Base-by-base conservation (phyloP, 805 yeast species). In the Pichia eremophila region DNA sequence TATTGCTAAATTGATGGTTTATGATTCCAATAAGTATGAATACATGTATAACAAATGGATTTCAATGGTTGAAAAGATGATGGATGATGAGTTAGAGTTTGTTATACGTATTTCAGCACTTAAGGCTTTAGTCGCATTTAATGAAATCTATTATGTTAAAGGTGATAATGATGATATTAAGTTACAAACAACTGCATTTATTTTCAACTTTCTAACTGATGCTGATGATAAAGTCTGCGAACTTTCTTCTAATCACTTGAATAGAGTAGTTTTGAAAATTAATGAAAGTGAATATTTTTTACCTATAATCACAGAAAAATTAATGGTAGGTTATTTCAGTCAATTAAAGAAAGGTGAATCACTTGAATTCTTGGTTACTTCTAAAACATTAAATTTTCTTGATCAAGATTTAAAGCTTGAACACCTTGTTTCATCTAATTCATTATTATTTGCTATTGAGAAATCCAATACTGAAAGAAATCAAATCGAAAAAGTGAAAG, bases 391-490 rank as follows among this genome's bases (percentile, higher is more conserved):
- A 28, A n/a, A 34, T 46, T 43, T 52, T 40, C 40, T 39, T 17
- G 46, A 39, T 36, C 29, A 34, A 47, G 37, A 32, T 6, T 15
- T 34, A 6, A 47, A 49, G 39, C 44, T 56, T 17, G 42, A 43
- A 8, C 46, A 54, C 15, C 46, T 53, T 28, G 45, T 54, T 25
- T 40, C 38, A 15, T 63, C 64, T 40, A 54, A 59, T 40, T 45
- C 37, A 8, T 66, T 70, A 3, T 60, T 88, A 39, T 88, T 87
- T 61, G 78, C 79, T 7, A 64, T 73, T 8, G 96, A 88, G 58
- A 78, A 77, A 55, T 76, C 73, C 46, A 86, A 87, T 54, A 73
- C 83, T 38, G 85, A 79, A 63, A 69, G 79, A 54, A 78, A 81
- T 57, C 73, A 70, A 14, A 59, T 72, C 9, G 67, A 39, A 9